Base-by-base conservation (phyloP, 2,329 filamentous ascomycete genomes). In the Hypoxylon sp. region DNA sequence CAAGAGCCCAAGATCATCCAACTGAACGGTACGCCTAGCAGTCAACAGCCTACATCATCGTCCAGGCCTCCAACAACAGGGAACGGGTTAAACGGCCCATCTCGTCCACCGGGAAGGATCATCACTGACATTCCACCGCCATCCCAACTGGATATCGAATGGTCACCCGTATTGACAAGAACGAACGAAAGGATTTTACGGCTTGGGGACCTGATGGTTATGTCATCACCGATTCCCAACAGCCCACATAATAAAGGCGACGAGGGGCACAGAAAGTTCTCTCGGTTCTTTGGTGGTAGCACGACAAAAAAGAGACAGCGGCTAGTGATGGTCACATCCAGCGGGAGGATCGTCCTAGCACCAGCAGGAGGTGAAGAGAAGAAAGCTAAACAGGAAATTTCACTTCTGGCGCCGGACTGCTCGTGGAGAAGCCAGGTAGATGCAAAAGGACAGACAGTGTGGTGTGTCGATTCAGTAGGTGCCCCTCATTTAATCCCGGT, bases 121-220 rank as follows among this genome's bases (percentile, higher is more conserved):
- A 96, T 99, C 65, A 98, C 96, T 0, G 96, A 99, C 78, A 84
- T 99, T 8, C 93, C 96, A 14, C 95, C 96, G n/a, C 96, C 96
- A 0, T 97, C 92, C 52, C 96, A 98, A 77, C 83, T 99, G 24
- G 96, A 99, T 75, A 97, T 99, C 61, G 96, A 99, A 79, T 99
- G 96, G 96, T 97, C 95, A 0, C 96, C 96, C 0, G 94, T 99
- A 3, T 82, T 99, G 58, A 97, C 92, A 8, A 89, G 90, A 73
- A 90, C 89, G 64, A 97, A 98, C 74, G 96, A 99, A 79, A 88
- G 96, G 33, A 99, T 99, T 71, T 79, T 99, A 67, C 97, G 97
- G 78, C 83, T 99, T 20, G 96, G 96, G 1, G 97, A 99, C 73
- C 81, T 97, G 68, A 87, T 93, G 78, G 94, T 99, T 6, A 84